phyloP scores from a whole-genome alignment of 2,329 filamentous ascomycete species.

The Cladophialophora bantiana region DNA sequence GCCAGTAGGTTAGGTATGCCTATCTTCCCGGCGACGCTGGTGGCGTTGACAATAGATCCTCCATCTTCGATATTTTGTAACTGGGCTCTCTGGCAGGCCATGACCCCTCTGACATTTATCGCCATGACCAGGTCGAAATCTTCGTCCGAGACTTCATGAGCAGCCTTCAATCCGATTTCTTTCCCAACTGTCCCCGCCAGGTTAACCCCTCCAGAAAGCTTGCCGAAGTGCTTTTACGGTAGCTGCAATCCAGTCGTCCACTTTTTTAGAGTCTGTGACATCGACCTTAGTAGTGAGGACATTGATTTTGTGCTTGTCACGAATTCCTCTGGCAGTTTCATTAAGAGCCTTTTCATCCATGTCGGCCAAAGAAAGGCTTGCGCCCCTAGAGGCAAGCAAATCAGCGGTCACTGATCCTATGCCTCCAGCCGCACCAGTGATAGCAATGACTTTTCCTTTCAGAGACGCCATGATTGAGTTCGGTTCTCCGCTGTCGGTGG shows the following conservation, averaged over 20 bases:
- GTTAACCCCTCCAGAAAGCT: conserved; percentile 13
- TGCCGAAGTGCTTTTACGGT: conserved; percentile 47
- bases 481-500: background rate
- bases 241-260: conserved; percentile 45
- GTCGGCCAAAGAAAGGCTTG: conserved; percentile 58
- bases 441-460: conserved; percentile 43
- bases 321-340: background rate
- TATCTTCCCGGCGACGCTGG: conserved; percentile 49
- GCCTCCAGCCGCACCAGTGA: conserved; percentile 48
- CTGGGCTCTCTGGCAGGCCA: conserved; percentile 19
- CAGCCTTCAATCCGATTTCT: conserved; percentile 5
- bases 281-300: conserved; percentile 1
- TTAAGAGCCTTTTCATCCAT: conserved; percentile 44
- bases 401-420: conserved; percentile 60
- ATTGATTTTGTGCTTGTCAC: background rate
- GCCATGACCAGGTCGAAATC: conserved; percentile 17
- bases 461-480: conserved; percentile 42
- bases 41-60: conserved; percentile 36
- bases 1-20: conserved; percentile 48
- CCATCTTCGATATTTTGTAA: conserved; percentile 14
- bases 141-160: conserved; percentile 1
- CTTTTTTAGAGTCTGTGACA: conserved; percentile 34
- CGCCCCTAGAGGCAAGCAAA: conserved; percentile 54
- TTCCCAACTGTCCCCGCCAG: conserved; percentile 7
- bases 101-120: conserved; percentile 19